Evolutionary conservation across 768 basidiomycete species (phyloP), one percentile per base, ranked within the genome.

Genomic region (Pleurotus eryngii): DNA sequence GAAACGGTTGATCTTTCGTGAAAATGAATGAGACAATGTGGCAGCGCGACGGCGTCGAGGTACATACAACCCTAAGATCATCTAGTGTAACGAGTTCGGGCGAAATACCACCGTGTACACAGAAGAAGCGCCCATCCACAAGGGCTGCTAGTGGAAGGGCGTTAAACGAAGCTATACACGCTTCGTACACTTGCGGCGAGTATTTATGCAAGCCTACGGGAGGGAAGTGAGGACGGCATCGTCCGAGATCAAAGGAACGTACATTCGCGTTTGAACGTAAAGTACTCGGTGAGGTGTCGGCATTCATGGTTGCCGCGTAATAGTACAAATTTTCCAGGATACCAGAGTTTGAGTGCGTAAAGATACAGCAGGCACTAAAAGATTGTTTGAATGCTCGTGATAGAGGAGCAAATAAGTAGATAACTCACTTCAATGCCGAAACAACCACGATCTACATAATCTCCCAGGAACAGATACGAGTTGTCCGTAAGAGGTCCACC

Each of bases 211-310:
- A 80, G 70, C 91, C 91, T 94, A 63, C 30, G 50, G 54, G 56
- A 20, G 43, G 45, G 7, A 55, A 57, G 12, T 47, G 53, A 30
- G 8, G 9, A 30, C 8, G 2, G 11, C 8, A 35, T 35, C 30
- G 11, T 4, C 30, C 4, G 30, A 35, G 40, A 48, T 35, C 48
- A 30, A 47, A 30, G 72, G 30, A 15, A 56, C 86, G 73, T 64
- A 95, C 89, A 90, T 88, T 98, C 96, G 60, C 92, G 88, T 76
- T 94, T 95, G 78, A 98, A 98, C 7, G 96, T 98, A 68, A 98
- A 98, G 70, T 95, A 97, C 72, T 95, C 94, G 2, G 96, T 98
- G 47, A 98, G 77, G 74, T 98, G 95, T 38, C 89, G 84, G 69
- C 96, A 98, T 78, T 98, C 96, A 74, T 98, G 96, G 69, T 98